phyloP scores from a whole-genome alignment of 2,329 filamentous ascomycete species.

The Diaporthe eres region DNA sequence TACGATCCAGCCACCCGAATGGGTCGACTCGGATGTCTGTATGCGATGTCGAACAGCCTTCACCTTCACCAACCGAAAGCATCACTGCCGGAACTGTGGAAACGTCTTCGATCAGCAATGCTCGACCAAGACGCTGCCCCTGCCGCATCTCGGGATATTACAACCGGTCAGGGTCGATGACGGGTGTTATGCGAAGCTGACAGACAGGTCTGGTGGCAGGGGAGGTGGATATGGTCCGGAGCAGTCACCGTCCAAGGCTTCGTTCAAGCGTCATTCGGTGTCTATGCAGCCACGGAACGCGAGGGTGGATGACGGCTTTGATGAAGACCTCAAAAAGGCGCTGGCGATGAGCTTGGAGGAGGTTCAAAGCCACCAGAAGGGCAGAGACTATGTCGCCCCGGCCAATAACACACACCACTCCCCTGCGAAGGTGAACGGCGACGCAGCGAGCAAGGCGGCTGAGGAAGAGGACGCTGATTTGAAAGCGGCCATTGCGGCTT shows the following conservation, averaged over 20 bases:
- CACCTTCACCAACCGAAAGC: constrained; percentile 97
- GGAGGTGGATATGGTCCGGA: constrained; percentile 52
- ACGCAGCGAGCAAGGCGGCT: constrained; percentile 52
- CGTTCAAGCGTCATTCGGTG: constrained; percentile 72
- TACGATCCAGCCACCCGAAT: constrained; percentile 85
- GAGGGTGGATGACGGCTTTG: constrained; percentile 89
- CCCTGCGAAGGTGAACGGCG: constrained; percentile 54
- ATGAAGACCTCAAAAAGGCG: constrained; percentile 94
- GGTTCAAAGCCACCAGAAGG: constrained; percentile 78
- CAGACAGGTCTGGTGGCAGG: constrained; percentile 75
- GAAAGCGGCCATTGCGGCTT: constrained; percentile 95
- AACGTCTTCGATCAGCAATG: constrained; percentile 98
- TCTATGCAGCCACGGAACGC: constrained; percentile 92
- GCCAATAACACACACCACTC: constrained; percentile 52
- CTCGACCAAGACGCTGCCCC: constrained; percentile 87
- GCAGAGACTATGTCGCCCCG: constrained; percentile 76
- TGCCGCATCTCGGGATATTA: constrained; percentile 93
- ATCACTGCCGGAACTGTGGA: constrained; percentile 97
- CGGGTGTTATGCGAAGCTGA: constrained; percentile 92
- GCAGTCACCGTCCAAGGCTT: constrained; percentile 60
- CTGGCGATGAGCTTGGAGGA: constrained; percentile 98
- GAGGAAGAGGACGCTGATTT: constrained; percentile 95
- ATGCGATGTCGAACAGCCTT: constrained; percentile 97
- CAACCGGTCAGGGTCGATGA: constrained; percentile 95
- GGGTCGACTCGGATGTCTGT: constrained; percentile 97